Evolutionary conservation across 2,329 filamentous ascomycete genomes (phyloP), one percentile per base, ranked within the genome.

Genomic region (Lasiodiplodia hormozganensis): DNA sequence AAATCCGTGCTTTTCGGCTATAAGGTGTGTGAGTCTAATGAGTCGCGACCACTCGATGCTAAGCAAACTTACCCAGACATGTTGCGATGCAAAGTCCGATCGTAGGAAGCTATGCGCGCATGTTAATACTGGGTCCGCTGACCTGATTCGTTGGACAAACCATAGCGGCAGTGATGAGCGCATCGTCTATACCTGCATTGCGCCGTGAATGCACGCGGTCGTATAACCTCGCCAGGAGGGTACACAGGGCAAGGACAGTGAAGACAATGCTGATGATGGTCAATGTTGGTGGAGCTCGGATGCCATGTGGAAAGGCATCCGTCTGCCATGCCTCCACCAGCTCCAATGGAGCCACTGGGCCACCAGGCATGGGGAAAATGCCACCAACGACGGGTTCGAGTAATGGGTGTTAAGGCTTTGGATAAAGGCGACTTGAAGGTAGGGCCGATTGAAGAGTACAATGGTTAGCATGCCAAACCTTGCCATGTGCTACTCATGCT

Each of bases 301-400:
- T 47, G 18, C 65, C 65, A 16, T 49, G 43, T 12, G 65, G 65
- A 23, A 49, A 58, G 8, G 18, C 31, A 10, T 67, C 54, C 18
- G 53, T 67, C 28, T 58, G 54, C 65, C 65, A 67, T 28, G 40
- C 53, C n/a, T 11, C 36, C 3, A 49, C 31, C 53, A 67, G 25
- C 53, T 58, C 40, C 28, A 47, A 18, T 25, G 65, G 65, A 36
- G 54, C 25, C n/a, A 58, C 54, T 3, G 43, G 16, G 14, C 65
- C 53, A 5, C 51, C 23, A 7, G 62, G 49, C 62, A 65, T 65
- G 11, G n/a, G 23, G 36, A 43, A 14, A 53, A 25, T 28, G 28
- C 28, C 28, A 28, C 28, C 28, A 52, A 52, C 8, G n/a, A 25
- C 38, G 12, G 11, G 38, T 14, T 40, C 38, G 38, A 40, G 11